Conservation (phyloP, 768 basidiomycete genomes). For the Cystofilobasidium ferigula region DNA sequence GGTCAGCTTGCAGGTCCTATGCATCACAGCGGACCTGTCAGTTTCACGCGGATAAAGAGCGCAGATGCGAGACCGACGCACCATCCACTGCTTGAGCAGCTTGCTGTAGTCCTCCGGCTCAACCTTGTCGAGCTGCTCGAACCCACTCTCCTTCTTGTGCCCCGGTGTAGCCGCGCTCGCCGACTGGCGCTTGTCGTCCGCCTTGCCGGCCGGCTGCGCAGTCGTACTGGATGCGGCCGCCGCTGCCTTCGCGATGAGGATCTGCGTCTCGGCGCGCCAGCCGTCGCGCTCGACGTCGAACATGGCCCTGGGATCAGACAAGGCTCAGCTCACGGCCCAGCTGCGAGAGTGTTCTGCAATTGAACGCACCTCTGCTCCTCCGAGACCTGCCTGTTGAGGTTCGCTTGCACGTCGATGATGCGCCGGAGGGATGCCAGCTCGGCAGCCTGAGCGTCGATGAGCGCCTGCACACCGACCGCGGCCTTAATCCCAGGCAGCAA, state of each 20-base stretch:
- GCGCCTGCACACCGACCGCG: not conserved
- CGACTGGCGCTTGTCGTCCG: not conserved
- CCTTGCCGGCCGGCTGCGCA: not conserved
- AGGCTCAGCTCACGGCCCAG: not conserved
- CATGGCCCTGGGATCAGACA: conserved; percentile 6
- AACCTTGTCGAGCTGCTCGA: conserved; percentile 15
- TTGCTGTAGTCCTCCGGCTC: conserved; percentile 22
- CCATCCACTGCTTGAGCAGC: conserved; percentile 23
- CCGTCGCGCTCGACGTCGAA: conserved; percentile 18
- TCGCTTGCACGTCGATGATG: conserved; percentile 12
- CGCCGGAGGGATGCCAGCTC: conserved; percentile 3
- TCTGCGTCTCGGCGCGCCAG: conserved; percentile 10
- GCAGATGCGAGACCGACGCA: not conserved
- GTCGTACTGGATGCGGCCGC: not conserved
- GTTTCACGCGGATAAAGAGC: too few relatives aligned
- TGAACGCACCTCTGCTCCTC: conserved; percentile 16
- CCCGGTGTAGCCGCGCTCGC: not conserved
- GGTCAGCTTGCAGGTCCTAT: conserved; percentile 22
- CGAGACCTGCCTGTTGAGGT: not conserved
- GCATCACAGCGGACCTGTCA: not conserved
- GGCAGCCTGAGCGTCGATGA: not conserved
- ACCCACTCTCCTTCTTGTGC: conserved; percentile 22
- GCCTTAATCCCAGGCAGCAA: conserved; percentile 8
- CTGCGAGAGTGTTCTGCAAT: not conserved
- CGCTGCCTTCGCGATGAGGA: not conserved